Evolutionary conservation across 169 alveolate genomes (phyloP).

Genomic region (Perkinsus chesapeaki): DNA sequence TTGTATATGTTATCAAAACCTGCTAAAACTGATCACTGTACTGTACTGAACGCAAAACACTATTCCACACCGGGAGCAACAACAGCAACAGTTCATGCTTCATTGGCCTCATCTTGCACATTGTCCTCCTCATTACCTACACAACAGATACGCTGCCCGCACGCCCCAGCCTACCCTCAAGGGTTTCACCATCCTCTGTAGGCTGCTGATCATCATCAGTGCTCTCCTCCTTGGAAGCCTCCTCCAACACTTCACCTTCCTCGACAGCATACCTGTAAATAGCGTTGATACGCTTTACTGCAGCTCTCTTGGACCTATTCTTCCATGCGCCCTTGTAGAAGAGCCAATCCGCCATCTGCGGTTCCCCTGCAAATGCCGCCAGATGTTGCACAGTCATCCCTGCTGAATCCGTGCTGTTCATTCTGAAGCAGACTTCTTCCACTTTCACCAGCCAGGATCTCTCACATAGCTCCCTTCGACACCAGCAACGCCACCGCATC

Average conservation of each 20-base stretch:
- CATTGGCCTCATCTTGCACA: no score
- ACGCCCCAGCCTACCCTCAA: no score
- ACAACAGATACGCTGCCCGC: no score
- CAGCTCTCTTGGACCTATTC: conserved; percentile 17
- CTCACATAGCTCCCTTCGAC: background rate
- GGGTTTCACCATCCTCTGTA: no score
- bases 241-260: background rate
- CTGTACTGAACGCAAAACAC: background rate
- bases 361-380: conserved; percentile 29
- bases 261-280: background rate
- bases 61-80: no score
- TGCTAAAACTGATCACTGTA: no score
- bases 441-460: background rate
- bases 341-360: conserved; percentile 20
- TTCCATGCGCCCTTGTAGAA: conserved; percentile 24
- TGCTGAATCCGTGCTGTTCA: background rate
- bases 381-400: conserved; percentile 29
- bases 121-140: no score
- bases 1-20: no score
- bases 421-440: background rate
- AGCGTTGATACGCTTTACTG: background rate
- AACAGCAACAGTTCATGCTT: no score
- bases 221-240: background rate
- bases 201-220: background rate
- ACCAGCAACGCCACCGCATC: conserved; percentile 13